These are phyloP conservation scores for Eleusine coracana DNA, from an alignment of 176 grass and related monocot species.

Conservation along the genomic window DNA sequence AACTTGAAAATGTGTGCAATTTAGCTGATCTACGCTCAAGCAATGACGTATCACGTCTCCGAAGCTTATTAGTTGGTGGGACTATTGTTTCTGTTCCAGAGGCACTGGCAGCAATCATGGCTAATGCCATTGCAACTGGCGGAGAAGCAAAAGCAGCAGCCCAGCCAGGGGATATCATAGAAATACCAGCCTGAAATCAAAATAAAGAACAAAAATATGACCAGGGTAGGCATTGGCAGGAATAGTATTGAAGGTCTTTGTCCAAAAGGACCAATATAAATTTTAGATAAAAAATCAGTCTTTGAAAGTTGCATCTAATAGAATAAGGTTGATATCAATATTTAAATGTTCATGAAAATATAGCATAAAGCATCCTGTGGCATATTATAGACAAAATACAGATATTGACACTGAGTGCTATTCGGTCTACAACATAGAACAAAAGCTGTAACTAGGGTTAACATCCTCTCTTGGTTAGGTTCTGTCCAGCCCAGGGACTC, in stretches of 20 bases:
- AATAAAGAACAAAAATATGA: not conserved
- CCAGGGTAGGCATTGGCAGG: constrained; percentile 7
- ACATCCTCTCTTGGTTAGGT: too few relatives aligned
- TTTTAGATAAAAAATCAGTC: constrained; percentile 14
- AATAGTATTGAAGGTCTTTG: constrained; percentile 23
- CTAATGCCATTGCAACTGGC: constrained; percentile 95
- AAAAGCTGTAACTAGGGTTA: too few relatives aligned
- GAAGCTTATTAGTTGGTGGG: constrained; percentile 63
- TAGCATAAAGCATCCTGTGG: not conserved
- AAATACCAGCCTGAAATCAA: constrained; percentile 67
- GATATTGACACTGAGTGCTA: not conserved
- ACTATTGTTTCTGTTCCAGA: constrained; percentile 74
- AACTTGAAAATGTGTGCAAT: constrained; percentile 81
- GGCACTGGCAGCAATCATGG: constrained; percentile 98
- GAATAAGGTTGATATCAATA: not conserved
- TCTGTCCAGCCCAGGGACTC: too few relatives aligned
- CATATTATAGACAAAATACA: constrained; percentile 24
- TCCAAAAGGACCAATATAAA: constrained; percentile 11
- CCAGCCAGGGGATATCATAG: constrained; percentile 93
- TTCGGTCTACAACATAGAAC: not conserved
- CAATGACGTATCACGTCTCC: constrained; percentile 69
- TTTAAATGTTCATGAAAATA: constrained; percentile 1
- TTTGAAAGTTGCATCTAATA: constrained; percentile 14
- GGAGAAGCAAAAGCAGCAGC: constrained; percentile 99
- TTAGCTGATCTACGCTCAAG: constrained; percentile 66